Base-by-base conservation (phyloP, 139 green algal genomes). In the Chlorella sp. region DNA sequence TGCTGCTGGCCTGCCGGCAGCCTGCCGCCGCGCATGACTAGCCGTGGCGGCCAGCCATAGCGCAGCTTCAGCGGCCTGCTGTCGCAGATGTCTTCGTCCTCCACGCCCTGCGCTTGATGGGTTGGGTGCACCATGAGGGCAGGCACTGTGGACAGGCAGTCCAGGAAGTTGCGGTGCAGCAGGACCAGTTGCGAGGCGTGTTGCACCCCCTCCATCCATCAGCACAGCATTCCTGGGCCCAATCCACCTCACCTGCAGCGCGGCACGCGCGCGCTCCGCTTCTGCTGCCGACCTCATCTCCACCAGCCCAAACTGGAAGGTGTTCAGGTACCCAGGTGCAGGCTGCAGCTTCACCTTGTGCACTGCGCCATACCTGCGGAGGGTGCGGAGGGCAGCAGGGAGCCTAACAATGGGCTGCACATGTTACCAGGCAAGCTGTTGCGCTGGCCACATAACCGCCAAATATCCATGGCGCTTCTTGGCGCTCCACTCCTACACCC, bases 51-150 rank as follows among this genome's bases (percentile, higher is more conserved):
- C 76, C 76, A 82, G 25, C 60, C 76, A 36, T 72, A 82, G 25
- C 76, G 76, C 4, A 82, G 26, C 38, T 82, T 82, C 23, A 82
- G 38, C 30, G 76, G 76, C 60, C 39, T 73, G 76, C 57, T 36
- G 23, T 68, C 60, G n/a, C 30, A 56, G 26, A 38, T 67, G 12
- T 26, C 12, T 13, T 9, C 15, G 56, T 56, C 26, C 7, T 18
- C 25, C 2, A 32, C 60, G 21, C 76, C 76, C 76, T 82, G 76
- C 76, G 62, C 26, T 9, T 38, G 60, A 6, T 69, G 63, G 28
- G 13, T 11, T 15, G n/a, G 9, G 17, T 13, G 12, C 28, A n/a
- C 1, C 9, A 71, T 9, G 13, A 2, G 73, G 16, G 26, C 12
- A 41, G n/a, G 44, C 44, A 9, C 44, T 51, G 44, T 51, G 44